Evolutionary conservation across 176 grass and related monocot species (phyloP), one percentile per base, ranked within the genome.

Genomic region (Avena insularis): DNA sequence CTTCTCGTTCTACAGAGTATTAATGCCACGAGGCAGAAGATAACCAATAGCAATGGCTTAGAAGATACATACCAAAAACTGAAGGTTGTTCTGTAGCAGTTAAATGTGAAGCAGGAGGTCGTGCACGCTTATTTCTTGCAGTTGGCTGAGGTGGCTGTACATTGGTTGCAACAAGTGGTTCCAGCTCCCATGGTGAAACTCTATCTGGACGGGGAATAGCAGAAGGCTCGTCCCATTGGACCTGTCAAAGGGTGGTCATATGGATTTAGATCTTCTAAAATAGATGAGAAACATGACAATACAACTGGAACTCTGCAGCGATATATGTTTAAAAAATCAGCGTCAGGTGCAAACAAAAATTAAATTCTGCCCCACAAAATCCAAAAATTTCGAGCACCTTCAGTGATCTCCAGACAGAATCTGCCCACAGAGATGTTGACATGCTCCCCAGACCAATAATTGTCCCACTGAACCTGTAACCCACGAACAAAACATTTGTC

Each of bases 201-300:
- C 89, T 89, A 29, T 94, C 93, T 79, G 96, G 93, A 25, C 90
- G 89, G 25, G 84, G 87, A 75, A 96, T 95, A 5, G 90, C 81
- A 6, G 93, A 98, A 82, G 90, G 90, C 56, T 98, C 96, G 43
- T 98, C 96, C 96, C 96, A 98, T 93, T 96, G 96, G 65, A 98
- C 96, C 96, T 98, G 85, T 8, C 25, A 62, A 65, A 23, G 71
- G 71, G 14, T 71, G 43, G 75, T 50, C 63, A 33, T 23, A 81
- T 21, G 61, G 56, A n/a, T 72, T 89, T 33, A 86, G 67, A 80
- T 62, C 35, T 77, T 61, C 19, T n/a, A 74, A 58, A n/a, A 78
- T 20, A 43, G 7, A 87, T 67, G 62, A 40, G 4, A 43, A 47
- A 40, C 59, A 82, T 58, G 51, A 76, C 60, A 83, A 63, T 20